Evolutionary conservation across 306 rosid species (phyloP), one percentile per base, ranked within the genome.

Genomic region (Cucumis cinereus): DNA sequence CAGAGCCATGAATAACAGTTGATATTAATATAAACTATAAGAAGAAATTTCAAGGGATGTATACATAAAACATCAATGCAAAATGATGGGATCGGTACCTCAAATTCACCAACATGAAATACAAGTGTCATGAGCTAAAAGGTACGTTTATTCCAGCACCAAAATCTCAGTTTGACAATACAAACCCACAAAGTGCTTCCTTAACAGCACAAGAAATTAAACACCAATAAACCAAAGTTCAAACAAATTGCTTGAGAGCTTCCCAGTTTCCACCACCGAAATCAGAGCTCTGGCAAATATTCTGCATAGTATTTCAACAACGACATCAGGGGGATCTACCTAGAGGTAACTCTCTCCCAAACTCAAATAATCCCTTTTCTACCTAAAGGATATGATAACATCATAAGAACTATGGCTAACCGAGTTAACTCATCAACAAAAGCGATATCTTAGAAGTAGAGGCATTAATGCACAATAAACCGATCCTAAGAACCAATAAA

Each of bases 181-280:
- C 76, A 72, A 50, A 50, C 76, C 76, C 75, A 47, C 59, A 26
- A 17, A 8, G 45, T 72, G 45, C 43, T 72, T 72, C 9, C n/a
- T 26, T 4, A 30, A 50, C 22, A 70, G 16, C 40, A 70, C 35
- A 8, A 15, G 53, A 47, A 70, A 10, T 50, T 49, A 50, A 23
- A 26, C 20, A 71, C 2, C 26, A 49, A 47, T 3, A 49, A 71
- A 28, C 9, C 10, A 49, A 50, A 24, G 56, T 70, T 45, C 38
- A 70, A 70, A 45, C 56, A 26, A 49, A 24, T 47, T 47, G 58
- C 57, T 41, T 10, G 59, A 17, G 3, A 66, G 38, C 57, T 70
- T 23, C 75, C 57, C 54, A 24, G 75, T 8, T 70, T 24, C 57
- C 57, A 24, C 57, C 74, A 12, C 17, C 56, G 1, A 43, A 11